Base-by-base conservation (phyloP, 768 basidiomycete species). In the Tricholoma sp. region DNA sequence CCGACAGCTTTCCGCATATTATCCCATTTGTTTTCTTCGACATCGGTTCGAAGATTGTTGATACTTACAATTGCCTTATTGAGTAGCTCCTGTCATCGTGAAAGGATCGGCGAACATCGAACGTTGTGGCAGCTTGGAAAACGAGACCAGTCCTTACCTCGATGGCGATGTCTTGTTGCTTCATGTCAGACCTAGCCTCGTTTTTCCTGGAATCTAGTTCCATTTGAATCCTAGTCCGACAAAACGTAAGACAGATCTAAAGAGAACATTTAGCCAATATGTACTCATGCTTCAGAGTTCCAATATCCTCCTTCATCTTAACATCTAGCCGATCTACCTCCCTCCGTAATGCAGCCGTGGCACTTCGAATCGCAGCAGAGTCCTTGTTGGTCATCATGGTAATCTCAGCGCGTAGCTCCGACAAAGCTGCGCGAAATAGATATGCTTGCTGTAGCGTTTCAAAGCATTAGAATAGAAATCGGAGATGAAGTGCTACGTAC, bases 151-250 rank as follows among this genome's bases (percentile, higher is more conserved):
- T 49, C 9, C 47, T 17, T 41, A 89, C 91, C 80, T 94, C 91
- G 37, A 96, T 92, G 34, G 76, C 74, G 57, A 98, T 89, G 63
- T 94, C 94, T 62, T 88, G 85, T 53, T 79, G 80, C 71, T 94
- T 96, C 57, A 91, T 65, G 52, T 98, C 94, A 1, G 85, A 78
- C 65, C 86, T 88, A 12, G 86, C 82, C 68, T 98, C 97, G 61
- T 89, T 92, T 76, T 94, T 98, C 56, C 96, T 80, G 59, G 86
- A 94, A 65, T 96, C 93, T 57, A 98, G 78, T 55, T 99, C 97
- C 86, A 98, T 94, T 70, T 98, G 94, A 51, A 95, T 91, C 65
- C 94, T 97, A 42, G n/a, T 50, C 44, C 51, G 12, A 29, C 13
- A 37, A 52, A 57, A 45, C 61, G 42, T 48, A 44, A 51, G 54